These are phyloP conservation scores for Umbilicaria muhlenbergii DNA, from an alignment of 495 filamentous ascomycete species.

Conservation along the genomic window DNA sequence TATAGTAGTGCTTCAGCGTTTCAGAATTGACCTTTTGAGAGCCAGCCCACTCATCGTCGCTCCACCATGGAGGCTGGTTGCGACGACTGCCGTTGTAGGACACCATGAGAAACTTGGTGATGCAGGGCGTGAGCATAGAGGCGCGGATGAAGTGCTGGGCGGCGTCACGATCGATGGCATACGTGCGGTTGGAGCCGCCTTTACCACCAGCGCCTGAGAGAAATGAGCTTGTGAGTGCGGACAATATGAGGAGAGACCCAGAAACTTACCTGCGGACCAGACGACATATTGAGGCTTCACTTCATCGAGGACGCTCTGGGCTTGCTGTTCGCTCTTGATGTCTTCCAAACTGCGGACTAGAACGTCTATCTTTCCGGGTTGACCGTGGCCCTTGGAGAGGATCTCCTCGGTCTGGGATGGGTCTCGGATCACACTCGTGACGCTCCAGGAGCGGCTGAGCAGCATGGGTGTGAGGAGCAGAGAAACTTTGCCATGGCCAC, in stretches of 20 bases:
- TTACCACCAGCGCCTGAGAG: slow-evolving; percentile 56
- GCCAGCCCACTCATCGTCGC: slow-evolving; percentile 37
- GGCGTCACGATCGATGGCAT: slow-evolving; percentile 50
- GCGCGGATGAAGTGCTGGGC: slow-evolving; percentile 57
- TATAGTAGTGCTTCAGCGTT: slow-evolving; percentile 45
- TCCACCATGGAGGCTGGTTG: slow-evolving; percentile 48
- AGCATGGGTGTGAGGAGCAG: slow-evolving; percentile 64
- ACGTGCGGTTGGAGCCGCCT: slow-evolving; percentile 45
- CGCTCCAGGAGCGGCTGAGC: slow-evolving; percentile 52
- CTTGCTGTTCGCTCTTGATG: slow-evolving; percentile 44
- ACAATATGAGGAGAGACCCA: background rate
- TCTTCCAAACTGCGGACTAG: slow-evolving; percentile 56
- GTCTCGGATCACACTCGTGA: slow-evolving; percentile 65
- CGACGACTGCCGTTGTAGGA: slow-evolving; percentile 49
- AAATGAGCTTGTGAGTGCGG: background rate
- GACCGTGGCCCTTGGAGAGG: slow-evolving; percentile 36
- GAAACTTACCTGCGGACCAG: slow-evolving; percentile 53
- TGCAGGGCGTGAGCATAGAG: slow-evolving; percentile 34
- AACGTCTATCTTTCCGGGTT: slow-evolving; percentile 39
- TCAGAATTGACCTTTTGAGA: slow-evolving; percentile 35
- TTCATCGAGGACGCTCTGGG: slow-evolving; percentile 41
- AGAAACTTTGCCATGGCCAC: slow-evolving; percentile 68
- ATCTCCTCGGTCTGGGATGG: slow-evolving; percentile 49
- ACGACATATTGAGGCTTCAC: slow-evolving; percentile 55
- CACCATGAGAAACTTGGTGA: slow-evolving; percentile 62